Evolutionary conservation across 768 basidiomycete species (phyloP).

Genomic region (Suillus subaureus): DNA sequence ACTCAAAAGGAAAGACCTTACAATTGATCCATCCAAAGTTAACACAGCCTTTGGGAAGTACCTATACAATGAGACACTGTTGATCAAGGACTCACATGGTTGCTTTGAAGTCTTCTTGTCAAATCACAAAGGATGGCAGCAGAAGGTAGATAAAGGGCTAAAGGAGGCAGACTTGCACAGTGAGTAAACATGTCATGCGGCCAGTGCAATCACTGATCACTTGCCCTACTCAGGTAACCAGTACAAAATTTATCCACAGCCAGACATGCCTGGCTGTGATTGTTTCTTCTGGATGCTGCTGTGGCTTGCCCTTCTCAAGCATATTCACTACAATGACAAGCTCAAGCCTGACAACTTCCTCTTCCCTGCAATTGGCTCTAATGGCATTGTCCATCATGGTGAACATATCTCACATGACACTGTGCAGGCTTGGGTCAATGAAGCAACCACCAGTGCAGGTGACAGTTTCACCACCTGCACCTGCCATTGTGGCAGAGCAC

Average conservation of each 20-base stretch:
- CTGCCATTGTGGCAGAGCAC: conserved; percentile 28
- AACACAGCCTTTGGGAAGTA: conserved; percentile 10
- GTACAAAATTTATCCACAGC: conserved; percentile 39
- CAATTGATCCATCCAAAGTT: background rate
- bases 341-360: conserved; percentile 32
- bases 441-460: conserved; percentile 18
- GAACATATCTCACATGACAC: conserved; percentile 30
- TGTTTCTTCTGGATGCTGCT: conserved; percentile 29
- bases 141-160: conserved; percentile 25
- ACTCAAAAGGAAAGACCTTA: conserved; percentile 26
- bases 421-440: conserved; percentile 30
- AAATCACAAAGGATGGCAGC: conserved; percentile 29
- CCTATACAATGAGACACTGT: conserved; percentile 1
- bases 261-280: conserved; percentile 32
- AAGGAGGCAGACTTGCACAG: conserved; percentile 21
- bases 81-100: conserved; percentile 18
- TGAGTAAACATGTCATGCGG: background rate
- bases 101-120: conserved; percentile 25
- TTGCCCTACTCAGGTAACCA: conserved; percentile 27
- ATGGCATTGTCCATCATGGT: conserved; percentile 26
- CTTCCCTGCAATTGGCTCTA: conserved; percentile 32
- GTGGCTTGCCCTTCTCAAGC: conserved; percentile 20
- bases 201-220: background rate
- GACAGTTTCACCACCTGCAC: conserved; percentile 30
- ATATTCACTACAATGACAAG: conserved; percentile 5